Conservation (phyloP, 371 early-diverging fungal genomes). For the Chytridium lagenaria region DNA sequence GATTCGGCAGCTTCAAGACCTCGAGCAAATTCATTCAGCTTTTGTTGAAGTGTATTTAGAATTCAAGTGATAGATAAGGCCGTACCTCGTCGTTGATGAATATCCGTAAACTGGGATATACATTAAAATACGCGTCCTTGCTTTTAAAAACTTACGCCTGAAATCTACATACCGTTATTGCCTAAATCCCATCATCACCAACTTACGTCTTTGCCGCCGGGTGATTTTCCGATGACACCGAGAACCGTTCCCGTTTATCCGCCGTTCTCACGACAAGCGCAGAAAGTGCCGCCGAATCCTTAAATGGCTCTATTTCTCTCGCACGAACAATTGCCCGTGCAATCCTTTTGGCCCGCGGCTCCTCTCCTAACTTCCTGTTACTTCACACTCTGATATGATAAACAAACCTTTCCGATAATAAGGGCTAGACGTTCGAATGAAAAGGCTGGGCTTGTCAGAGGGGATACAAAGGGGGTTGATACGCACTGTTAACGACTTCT, state of each 20-base stretch:
- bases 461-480: background rate
- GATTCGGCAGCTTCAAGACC: conserved; percentile 62
- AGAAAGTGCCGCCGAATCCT: conserved; percentile 63
- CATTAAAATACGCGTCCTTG: background rate
- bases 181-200: conserved; percentile 20
- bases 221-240: conserved; percentile 32
- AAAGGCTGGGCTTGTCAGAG: conserved; percentile 35
- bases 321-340: conserved; percentile 67
- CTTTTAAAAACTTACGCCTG: conserved; percentile 25
- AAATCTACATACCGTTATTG: conserved; percentile 2
- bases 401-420: conserved; percentile 62
- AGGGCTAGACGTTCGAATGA: conserved; percentile 64
- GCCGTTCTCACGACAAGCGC: conserved; percentile 48
- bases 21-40: conserved; percentile 61
- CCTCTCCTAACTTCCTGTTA: conserved; percentile 44
- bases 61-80: background rate
- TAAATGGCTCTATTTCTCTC: conserved; percentile 58
- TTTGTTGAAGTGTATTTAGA: conserved; percentile 5
- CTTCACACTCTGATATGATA: background rate
- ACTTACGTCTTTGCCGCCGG: conserved; percentile 50
- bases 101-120: conserved; percentile 67
- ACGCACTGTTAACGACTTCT: conserved; percentile 51
- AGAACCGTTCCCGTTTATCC: conserved; percentile 4
- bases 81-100: conserved; percentile 73
- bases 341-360: conserved; percentile 65